phyloP scores from a whole-genome alignment of 202 grass and related monocot genomes.

The Cymbopogon flexuosus region DNA sequence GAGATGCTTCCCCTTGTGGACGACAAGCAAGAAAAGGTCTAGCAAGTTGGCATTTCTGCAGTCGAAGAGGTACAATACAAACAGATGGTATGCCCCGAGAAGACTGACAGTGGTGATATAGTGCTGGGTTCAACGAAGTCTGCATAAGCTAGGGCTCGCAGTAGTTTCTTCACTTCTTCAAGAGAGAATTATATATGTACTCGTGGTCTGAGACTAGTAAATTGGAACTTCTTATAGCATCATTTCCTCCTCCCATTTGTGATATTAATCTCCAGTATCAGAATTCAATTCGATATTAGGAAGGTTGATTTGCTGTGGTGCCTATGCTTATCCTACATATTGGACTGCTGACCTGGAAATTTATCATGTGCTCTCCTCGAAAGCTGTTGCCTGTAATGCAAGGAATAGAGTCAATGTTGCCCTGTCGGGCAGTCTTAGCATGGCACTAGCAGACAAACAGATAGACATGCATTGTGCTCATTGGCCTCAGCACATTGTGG shows the following conservation, averaged over 20 bases:
- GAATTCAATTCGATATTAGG: not conserved
- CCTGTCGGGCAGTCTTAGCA: not conserved
- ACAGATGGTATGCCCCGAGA: conserved; percentile 9
- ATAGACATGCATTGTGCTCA: not conserved
- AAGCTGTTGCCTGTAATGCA: not conserved
- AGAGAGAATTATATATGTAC: conserved; percentile 19
- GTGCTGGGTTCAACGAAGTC: not conserved
- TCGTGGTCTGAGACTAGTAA: not conserved
- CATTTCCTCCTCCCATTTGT: not conserved
- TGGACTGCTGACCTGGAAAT: not conserved
- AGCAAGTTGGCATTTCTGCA: conserved; percentile 18
- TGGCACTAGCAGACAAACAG: not conserved
- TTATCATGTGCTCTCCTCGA: not conserved
- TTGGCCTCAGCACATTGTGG: not conserved
- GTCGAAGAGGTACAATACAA: conserved; percentile 12
- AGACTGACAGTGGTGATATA: not conserved
- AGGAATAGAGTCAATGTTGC: not conserved
- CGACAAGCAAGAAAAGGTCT: conserved; percentile 75
- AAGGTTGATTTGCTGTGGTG: conserved; percentile 2
- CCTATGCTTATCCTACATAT: not conserved
- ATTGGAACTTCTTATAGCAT: not conserved
- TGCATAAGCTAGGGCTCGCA: not conserved
- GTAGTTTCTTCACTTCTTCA: conserved; percentile 16
- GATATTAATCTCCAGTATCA: not conserved
- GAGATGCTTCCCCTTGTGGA: conserved; percentile 89